Conservation (phyloP, 345 rosid species). For the Brassica juncea region DNA sequence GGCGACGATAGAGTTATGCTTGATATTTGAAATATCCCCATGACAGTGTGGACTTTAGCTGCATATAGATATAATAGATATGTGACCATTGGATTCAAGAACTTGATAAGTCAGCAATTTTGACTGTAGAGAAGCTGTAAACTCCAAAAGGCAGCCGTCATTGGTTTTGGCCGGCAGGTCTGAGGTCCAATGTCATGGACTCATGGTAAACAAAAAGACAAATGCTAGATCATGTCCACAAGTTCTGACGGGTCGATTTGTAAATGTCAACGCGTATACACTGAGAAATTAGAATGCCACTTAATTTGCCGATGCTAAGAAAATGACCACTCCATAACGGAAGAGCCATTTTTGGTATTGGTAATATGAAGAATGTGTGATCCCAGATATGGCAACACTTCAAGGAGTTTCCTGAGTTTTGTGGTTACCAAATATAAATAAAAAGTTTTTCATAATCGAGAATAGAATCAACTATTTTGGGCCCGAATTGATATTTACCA, state of each 20-base stretch:
- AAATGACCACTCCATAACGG: constrained; percentile 35
- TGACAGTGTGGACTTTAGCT: not conserved
- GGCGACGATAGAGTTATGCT: not conserved
- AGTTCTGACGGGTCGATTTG: constrained; percentile 25
- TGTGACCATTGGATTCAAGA: not conserved
- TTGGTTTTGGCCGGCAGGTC: not conserved
- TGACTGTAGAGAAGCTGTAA: not conserved
- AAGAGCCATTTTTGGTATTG: constrained; percentile 22
- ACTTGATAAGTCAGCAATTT: not conserved
- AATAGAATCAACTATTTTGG: not conserved
- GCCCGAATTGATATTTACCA: not conserved
- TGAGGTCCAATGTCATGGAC: not conserved
- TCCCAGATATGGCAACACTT: constrained; percentile 8
- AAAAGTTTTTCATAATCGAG: not conserved
- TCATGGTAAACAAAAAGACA: constrained; percentile 29
- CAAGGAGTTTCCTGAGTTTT: not conserved
- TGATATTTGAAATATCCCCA: not conserved
- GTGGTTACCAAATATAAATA: not conserved
- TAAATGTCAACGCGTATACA: constrained; percentile 30
- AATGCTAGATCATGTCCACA: constrained; percentile 28
- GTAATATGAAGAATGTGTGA: constrained; percentile 1
- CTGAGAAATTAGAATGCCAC: constrained; percentile 37
- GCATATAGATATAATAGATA: not conserved
- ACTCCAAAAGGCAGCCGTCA: not conserved
- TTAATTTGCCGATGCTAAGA: constrained; percentile 25